phyloP scores from a whole-genome alignment of 2,329 filamentous ascomycete genomes.

The Didymosphaeria variabile region DNA sequence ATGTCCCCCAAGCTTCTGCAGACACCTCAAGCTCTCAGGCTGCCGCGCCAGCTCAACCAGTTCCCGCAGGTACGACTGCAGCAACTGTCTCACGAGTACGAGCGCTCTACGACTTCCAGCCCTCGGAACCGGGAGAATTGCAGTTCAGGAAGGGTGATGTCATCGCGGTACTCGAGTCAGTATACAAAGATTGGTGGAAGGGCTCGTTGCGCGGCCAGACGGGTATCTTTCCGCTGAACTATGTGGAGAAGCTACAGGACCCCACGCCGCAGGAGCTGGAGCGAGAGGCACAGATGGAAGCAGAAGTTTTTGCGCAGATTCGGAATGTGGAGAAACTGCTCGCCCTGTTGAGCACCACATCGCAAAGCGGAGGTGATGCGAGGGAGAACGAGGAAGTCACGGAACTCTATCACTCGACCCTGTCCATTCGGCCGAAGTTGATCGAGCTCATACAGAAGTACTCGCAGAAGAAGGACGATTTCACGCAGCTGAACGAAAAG shows the following conservation, averaged over 20 bases:
- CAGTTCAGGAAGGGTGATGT: constrained; percentile 97
- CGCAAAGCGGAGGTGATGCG: constrained; percentile 64
- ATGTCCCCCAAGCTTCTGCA: constrained; percentile 49
- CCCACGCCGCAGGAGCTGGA: constrained; percentile 94
- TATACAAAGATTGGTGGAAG: constrained; percentile 99
- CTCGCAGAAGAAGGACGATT: constrained; percentile 99
- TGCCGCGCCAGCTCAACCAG: constrained; percentile 62
- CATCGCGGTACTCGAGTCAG: constrained; percentile 95
- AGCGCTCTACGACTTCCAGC: constrained; percentile 92
- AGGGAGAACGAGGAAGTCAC: constrained; percentile 98
- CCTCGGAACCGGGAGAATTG: constrained; percentile 91
- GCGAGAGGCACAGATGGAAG: constrained; percentile 94
- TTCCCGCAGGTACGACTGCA: constrained; percentile 86
- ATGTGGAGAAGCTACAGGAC: constrained; percentile 96
- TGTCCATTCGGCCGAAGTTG: constrained; percentile 93
- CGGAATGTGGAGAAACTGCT: constrained; percentile 83
- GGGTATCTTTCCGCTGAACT: constrained; percentile 97
- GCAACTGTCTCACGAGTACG: constrained; percentile 95
- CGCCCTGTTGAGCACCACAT: constrained; percentile 86
- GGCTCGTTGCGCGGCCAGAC: constrained; percentile 93
- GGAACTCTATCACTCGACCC: constrained; percentile 85
- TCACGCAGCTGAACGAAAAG: constrained; percentile 98
- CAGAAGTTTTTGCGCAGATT: constrained; percentile 78
- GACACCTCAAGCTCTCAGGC: constrained; percentile 29
- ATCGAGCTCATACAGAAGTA: constrained; percentile 99